Conservation (phyloP, 495 filamentous ascomycete species). For the Podospora anserina region DNA sequence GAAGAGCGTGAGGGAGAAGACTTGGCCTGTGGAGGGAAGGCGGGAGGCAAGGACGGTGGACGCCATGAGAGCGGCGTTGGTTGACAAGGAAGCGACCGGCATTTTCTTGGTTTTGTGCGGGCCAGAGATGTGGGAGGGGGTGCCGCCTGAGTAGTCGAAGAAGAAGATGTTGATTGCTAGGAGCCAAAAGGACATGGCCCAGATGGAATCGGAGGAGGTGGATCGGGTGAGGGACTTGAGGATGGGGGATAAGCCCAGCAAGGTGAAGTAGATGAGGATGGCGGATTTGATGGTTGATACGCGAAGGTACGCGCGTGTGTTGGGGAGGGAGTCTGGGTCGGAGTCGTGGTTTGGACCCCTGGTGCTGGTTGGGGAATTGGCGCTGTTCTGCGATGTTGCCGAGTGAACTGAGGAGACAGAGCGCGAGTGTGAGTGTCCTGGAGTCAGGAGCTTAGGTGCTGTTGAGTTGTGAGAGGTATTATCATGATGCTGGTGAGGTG, state of each 20-base stretch:
- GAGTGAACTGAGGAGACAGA: slow-evolving; percentile 41
- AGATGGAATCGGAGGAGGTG: slow-evolving; percentile 87
- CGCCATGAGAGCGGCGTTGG: slow-evolving; percentile 93
- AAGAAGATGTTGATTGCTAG: slow-evolving; percentile 94
- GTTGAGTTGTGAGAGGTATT: slow-evolving; percentile 4
- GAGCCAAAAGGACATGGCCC: slow-evolving; percentile 92
- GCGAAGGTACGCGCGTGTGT: slow-evolving; percentile 38
- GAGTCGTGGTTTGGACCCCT: slow-evolving; percentile 5
- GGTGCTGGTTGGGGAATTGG: slow-evolving; percentile 14
- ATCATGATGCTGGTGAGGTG: slow-evolving; percentile 14
- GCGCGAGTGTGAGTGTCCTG: slow-evolving; percentile 25
- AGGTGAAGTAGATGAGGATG: slow-evolving; percentile 83
- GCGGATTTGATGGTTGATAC: slow-evolving; percentile 72
- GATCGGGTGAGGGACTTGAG: slow-evolving; percentile 90
- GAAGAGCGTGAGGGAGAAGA: slow-evolving; percentile 93
- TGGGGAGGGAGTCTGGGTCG: slow-evolving; percentile 14
- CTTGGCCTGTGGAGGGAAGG: slow-evolving; percentile 82
- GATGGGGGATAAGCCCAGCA: slow-evolving; percentile 89
- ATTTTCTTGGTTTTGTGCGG: slow-evolving; percentile 42
- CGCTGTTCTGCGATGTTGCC: slow-evolving; percentile 34
- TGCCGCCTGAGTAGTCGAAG: slow-evolving; percentile 77
- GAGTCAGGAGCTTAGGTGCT: slow-evolving; percentile 25
- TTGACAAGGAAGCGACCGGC: slow-evolving; percentile 78
- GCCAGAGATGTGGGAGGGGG: background rate
- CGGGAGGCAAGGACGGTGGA: slow-evolving; percentile 80